Base-by-base conservation (phyloP, 495 filamentous ascomycete species). In the Hyaloscypha hepaticicola region DNA sequence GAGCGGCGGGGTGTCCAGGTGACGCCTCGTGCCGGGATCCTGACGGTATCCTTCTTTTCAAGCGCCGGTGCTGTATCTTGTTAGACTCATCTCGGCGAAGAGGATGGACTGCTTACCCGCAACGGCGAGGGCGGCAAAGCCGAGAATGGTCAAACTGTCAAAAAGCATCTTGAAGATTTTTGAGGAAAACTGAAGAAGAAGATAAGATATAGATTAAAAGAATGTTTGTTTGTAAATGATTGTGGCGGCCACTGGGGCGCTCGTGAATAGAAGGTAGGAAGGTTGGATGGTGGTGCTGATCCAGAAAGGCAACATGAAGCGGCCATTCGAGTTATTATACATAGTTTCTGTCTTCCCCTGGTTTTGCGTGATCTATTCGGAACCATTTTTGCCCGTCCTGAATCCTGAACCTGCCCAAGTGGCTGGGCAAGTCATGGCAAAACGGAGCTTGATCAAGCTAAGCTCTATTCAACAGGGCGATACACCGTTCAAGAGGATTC, bases 181-280 rank as follows among this genome's bases (percentile, higher is more conserved):
- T 50, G 38, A 31, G 26, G 22, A 31, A 53, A 48, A 53, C 16
- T 19, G 21, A 28, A 51, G 7, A 9, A 29, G 16, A 66, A 49
- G 56, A 62, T 57, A 60, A 27, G 16, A 48, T 51, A 33, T 22
- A 51, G 55, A 67, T 51, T 62, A 69, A 65, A 59, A 55, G 27
- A 60, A 51, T 61, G 49, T 55, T 65, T 41, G 41, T 50, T 55
- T 64, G n/a, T 24, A 67, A 71, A 66, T 1, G 63, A 68, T 25
- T 64, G 61, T 38, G 67, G 70, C 70, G 64, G 67, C 70, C 70
- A 58, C 70, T 72, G 63, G 70, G 70, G 70, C 70, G 70, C 70
- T 69, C 69, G 63, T 63, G 61, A 63, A 72, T 69, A 60, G 67
- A 72, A 72, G 67, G 66, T 57, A 60, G 48, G 50, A 29, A 22